These are phyloP conservation scores for Sonneratia alba DNA, from an alignment of 345 rosid species.

Conservation along the genomic window DNA sequence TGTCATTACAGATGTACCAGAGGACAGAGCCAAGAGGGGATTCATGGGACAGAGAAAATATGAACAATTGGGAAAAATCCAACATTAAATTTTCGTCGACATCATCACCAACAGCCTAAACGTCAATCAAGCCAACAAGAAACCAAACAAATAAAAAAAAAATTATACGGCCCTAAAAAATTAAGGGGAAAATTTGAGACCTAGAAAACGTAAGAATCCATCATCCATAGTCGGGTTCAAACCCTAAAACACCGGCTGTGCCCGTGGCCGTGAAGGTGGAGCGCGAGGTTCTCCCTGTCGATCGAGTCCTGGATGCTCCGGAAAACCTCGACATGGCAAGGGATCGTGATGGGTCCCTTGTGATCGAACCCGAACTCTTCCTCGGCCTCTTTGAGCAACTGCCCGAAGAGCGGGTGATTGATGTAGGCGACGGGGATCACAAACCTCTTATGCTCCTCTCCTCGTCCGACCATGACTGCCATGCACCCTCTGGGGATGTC, in stretches of 20 bases:
- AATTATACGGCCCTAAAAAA: background rate
- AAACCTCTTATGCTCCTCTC: conserved; percentile 58
- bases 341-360: conserved; percentile 69
- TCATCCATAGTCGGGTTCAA: conserved; percentile 12
- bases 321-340: conserved; percentile 75
- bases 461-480: conserved; percentile 71
- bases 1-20: too few relatives aligned
- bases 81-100: background rate
- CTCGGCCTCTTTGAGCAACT: conserved; percentile 62
- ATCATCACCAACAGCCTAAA: background rate
- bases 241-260: conserved; percentile 40
- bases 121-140: background rate
- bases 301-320: conserved; percentile 58
- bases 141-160: background rate
- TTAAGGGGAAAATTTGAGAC: background rate
- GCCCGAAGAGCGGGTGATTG: conserved; percentile 67
- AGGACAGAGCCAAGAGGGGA: too few relatives aligned
- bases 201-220: background rate
- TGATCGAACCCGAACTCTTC: conserved; percentile 76
- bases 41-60: background rate
- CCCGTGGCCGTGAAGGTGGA: conserved; percentile 22
- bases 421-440: conserved; percentile 69
- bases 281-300: conserved; percentile 33
- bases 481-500: conserved; percentile 68
- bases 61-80: background rate